Evolutionary conservation across 106 monocot species (phyloP).

Genomic region (Xerophyta viscosa): DNA sequence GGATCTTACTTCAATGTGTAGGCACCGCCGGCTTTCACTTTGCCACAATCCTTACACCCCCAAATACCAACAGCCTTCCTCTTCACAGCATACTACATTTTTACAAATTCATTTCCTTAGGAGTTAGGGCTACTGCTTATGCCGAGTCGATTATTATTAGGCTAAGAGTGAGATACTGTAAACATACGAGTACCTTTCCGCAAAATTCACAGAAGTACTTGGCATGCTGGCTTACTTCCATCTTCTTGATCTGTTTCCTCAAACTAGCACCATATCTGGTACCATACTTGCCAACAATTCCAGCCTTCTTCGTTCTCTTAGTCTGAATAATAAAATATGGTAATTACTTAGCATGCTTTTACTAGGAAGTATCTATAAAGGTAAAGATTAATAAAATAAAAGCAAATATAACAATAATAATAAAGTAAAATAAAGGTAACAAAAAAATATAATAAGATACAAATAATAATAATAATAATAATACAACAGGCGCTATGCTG

Average conservation of each 20-base stretch:
- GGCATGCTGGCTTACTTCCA: slow-evolving; percentile 58
- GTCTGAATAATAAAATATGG: slow-evolving; percentile 30
- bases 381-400: too few relatives aligned
- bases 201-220: slow-evolving; percentile 56
- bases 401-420: too few relatives aligned
- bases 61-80: slow-evolving; percentile 5
- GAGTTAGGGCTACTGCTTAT: too few relatives aligned
- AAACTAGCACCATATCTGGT: slow-evolving; percentile 58
- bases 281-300: slow-evolving; percentile 76
- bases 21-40: slow-evolving; percentile 3
- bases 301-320: slow-evolving; percentile 67
- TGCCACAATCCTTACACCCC: slow-evolving; percentile 3
- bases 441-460: too few relatives aligned
- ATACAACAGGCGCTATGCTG: too few relatives aligned
- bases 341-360: background rate
- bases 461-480: too few relatives aligned
- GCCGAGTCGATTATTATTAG: too few relatives aligned
- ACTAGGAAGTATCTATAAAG: too few relatives aligned
- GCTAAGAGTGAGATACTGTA: too few relatives aligned
- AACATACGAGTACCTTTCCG: slow-evolving; percentile 56
- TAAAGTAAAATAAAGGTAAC: too few relatives aligned
- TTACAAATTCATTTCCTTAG: too few relatives aligned
- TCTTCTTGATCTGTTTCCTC: slow-evolving; percentile 68
- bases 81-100: slow-evolving; percentile 1
- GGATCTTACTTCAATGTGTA: slow-evolving; percentile 4